Evolutionary conservation across 495 filamentous ascomycete species (phyloP).

Genomic region (Xylaria acuta): DNA sequence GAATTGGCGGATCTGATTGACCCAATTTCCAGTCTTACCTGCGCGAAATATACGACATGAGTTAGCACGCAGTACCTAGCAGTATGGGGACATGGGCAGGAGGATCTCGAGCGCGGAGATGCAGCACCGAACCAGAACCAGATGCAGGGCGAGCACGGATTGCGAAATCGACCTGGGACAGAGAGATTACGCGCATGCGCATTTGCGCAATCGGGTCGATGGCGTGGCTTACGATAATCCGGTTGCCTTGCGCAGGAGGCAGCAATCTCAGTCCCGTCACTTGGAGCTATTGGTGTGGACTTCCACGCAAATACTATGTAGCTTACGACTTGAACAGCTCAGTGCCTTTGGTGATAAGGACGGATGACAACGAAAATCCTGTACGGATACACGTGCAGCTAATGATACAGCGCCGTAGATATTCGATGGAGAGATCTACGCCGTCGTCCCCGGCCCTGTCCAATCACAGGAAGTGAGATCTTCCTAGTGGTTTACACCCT

Average conservation of each 20-base stretch:
- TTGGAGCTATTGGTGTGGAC: not conserved
- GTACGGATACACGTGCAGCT: not conserved
- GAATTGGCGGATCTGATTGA: conserved; percentile 41
- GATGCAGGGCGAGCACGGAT: not conserved
- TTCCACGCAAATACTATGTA: not conserved
- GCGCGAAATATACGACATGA: conserved; percentile 4
- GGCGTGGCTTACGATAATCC: not conserved
- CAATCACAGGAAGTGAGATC: conserved; percentile 15
- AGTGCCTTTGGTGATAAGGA: not conserved
- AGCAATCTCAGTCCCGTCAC: conserved; percentile 5
- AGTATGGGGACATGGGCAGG: not conserved
- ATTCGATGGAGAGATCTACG: not conserved
- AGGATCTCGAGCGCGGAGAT: conserved; percentile 15
- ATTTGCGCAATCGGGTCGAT: conserved; percentile 8
- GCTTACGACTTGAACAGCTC: not conserved
- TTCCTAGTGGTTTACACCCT: not conserved
- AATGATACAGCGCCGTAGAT: not conserved
- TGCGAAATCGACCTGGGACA: not conserved
- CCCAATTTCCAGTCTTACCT: conserved; percentile 24
- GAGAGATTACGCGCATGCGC: conserved; percentile 16
- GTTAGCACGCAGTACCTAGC: not conserved
- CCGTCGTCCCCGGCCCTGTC: not conserved
- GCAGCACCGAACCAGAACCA: not conserved
- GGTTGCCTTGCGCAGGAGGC: conserved; percentile 19
- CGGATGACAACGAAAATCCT: not conserved